Evolutionary conservation across 2,329 filamentous ascomycete species (phyloP), one percentile per base, ranked within the genome.

Genomic region (Parastagonospora avenae): DNA sequence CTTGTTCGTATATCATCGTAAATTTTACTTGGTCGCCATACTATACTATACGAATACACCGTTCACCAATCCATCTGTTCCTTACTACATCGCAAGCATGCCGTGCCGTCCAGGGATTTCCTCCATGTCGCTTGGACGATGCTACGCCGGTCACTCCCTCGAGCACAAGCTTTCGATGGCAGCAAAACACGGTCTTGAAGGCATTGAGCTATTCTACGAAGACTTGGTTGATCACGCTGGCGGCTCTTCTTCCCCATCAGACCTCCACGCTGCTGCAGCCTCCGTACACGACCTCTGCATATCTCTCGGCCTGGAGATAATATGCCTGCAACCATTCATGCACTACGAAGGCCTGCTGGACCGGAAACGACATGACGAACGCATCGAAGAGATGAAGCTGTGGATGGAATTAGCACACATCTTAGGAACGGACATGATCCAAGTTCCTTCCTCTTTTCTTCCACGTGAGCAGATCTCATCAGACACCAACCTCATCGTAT

Each of bases 171-270:
- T 93, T 42, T 80, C 86, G 66, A 82, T 85, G 75, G 89, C 89
- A 8, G 77, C 82, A 5, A 77, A 79, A 47, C 80, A 88, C 60
- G 86, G 85, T 15, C 85, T 91, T 67, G 72, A 81, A 51, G 88
- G 87, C 44, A 83, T 93, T 57, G 90, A 93, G 69, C 79, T 92
- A 15, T 92, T 91, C 77, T 86, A 88, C 71, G 89, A 93, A 67
- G 90, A 93, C 68, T 80, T 93, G 3, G 76, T 84, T 51, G 84
- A 85, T 62, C 66, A 88, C 11, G 84, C 87, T 58, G 60, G 19
- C 5, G 19, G 70, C 29, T 71, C 78, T 1, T 68, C 76, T 24
- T 74, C 71, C 2, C 61, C 73, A 11, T 64, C 76, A 8, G 79
- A 79, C 58, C 79, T 86, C 33, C 62, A 89, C 15, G 65, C 76